A percentile compares a stretch with the other conserved stretches of the same genome.
Evolutionary conservation across 2,329 filamentous ascomycete species (phyloP).

Genomic region (Rasamsonia emersonii): DNA sequence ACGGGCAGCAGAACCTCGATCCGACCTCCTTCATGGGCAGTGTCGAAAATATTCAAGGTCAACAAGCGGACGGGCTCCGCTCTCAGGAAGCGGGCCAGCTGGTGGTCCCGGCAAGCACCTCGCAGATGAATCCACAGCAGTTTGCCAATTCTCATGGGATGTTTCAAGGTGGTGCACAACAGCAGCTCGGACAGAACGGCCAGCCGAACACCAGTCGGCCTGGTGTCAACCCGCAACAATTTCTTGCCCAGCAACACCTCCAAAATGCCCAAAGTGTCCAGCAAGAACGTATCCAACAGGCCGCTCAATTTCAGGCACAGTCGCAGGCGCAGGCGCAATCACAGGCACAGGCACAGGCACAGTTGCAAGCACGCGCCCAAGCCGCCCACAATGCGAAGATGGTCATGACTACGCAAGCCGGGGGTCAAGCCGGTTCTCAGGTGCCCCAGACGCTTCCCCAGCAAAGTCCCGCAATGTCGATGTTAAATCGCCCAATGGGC

Average conservation of each 20-base stretch:
- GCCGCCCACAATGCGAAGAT: constrained; percentile 39
- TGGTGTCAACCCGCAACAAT: constrained; percentile 32
- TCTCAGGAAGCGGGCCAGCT: constrained; percentile 53
- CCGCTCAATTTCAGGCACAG: constrained; percentile 25
- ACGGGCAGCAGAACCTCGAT: constrained; percentile 23
- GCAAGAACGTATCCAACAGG: constrained; percentile 30
- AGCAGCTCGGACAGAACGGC: constrained; percentile 32
- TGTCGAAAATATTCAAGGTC: constrained; percentile 49
- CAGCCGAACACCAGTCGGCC: constrained; percentile 29
- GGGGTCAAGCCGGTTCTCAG: constrained; percentile 30
- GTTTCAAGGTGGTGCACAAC: constrained; percentile 22
- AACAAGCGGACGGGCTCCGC: constrained; percentile 54
- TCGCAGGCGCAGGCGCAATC: constrained; percentile 15
- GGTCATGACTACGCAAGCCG: constrained; percentile 38
- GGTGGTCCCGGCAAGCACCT: constrained; percentile 57
- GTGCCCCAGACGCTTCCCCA: constrained; percentile 31
- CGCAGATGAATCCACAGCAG: constrained; percentile 37
- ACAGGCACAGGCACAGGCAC: constrained; percentile 31
- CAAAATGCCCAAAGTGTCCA: constrained; percentile 35
- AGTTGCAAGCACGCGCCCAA: constrained; percentile 33
- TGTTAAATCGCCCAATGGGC: constrained; percentile 36
- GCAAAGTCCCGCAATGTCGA: constrained; percentile 32
- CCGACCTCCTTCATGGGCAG: constrained; percentile 34
- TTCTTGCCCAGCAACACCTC: constrained; percentile 34
- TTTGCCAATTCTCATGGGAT: constrained; percentile 35